phyloP scores from a whole-genome alignment of 2,329 filamentous ascomycete genomes.

The Hymenotorrendiella dingleyae region DNA sequence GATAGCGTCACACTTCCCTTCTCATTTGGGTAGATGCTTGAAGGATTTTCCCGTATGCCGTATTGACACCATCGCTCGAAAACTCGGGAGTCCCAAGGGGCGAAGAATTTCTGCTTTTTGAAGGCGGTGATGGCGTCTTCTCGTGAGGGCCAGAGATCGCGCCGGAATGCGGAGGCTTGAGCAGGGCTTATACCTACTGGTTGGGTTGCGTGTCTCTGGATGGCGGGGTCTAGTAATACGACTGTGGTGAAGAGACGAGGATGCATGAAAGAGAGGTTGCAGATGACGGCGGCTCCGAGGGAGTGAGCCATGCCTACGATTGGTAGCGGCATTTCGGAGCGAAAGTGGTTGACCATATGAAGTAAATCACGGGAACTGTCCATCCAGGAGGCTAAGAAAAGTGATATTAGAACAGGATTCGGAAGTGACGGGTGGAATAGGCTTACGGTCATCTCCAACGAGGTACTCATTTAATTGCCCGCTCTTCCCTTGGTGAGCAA shows the following conservation, averaged over 20 bases:
- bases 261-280: conserved; percentile 67
- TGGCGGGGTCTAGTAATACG: conserved; percentile 79
- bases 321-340: conserved; percentile 68
- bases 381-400: conserved; percentile 72
- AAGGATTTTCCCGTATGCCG: conserved; percentile 72
- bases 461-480: conserved; percentile 68
- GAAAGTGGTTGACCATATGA: conserved; percentile 79
- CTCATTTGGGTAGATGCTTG: conserved; percentile 46
- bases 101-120: conserved; percentile 67
- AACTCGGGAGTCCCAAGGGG: conserved; percentile 74
- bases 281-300: conserved; percentile 72
- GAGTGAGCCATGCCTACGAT: conserved; percentile 84
- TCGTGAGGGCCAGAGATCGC: conserved; percentile 78
- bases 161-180: conserved; percentile 61
- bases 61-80: conserved; percentile 66
- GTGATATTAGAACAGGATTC: background rate
- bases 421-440: conserved; percentile 7
- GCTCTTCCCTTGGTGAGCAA: conserved; percentile 78
- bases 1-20: conserved; percentile 58
- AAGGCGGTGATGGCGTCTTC: conserved; percentile 63
- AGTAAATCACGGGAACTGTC: conserved; percentile 82
- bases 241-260: conserved; percentile 73
- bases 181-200: conserved; percentile 38
- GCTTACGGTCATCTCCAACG: conserved; percentile 80
- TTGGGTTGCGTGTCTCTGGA: conserved; percentile 46